Evolutionary conservation across 1,284 basidiomycete genomes (phyloP), one percentile per base, ranked within the genome.

Genomic region (Rhodotorula sp.): DNA sequence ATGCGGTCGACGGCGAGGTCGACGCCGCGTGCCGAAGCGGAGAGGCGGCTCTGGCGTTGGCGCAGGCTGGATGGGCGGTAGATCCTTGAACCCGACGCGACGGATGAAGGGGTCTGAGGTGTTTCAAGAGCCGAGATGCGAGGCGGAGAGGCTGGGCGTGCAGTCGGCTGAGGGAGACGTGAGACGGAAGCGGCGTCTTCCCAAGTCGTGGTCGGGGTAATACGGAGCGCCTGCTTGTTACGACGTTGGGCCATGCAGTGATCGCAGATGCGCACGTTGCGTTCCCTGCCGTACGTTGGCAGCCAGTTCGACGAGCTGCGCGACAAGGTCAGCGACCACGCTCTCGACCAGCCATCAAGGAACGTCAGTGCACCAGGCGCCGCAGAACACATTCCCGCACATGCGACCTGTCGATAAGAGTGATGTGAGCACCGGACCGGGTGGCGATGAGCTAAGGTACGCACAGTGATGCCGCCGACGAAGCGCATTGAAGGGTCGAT

Each of bases 251-350:
- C 89, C 26, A 69, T 67, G 46, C 69, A 64, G 66, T 96, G 86
- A 80, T 94, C 94, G 76, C 91, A 89, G 34, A 96, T 83, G 80
- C 96, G 99, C 77, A 97, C 96, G 82, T 94, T 98, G 18, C 94
- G 90, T 67, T 95, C 87, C 65, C 44, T 26, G 22, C 60, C 60
- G 37, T 53, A 51, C 20, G 28, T 50, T 0, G 60, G 60, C 16
- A 61, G 51, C 28, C 98, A 86, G 86, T 90, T 90, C 40, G 80
- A 99, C 93, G 76, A 98, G 91, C 77, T 97, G 95, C 47, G 78
- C 9, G 28, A 26, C 5, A 18, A 37, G 9, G 15, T 15, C 6
- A 4, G 34, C 51, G n/a, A 61, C 54, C 10, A 20, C 6, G 13
- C 28, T 16, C 13, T 8, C 22, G 2, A 15, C 22, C 24, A 28